Conservation (phyloP, 2,329 filamentous ascomycete genomes). For the Mollisia scopiformis region DNA sequence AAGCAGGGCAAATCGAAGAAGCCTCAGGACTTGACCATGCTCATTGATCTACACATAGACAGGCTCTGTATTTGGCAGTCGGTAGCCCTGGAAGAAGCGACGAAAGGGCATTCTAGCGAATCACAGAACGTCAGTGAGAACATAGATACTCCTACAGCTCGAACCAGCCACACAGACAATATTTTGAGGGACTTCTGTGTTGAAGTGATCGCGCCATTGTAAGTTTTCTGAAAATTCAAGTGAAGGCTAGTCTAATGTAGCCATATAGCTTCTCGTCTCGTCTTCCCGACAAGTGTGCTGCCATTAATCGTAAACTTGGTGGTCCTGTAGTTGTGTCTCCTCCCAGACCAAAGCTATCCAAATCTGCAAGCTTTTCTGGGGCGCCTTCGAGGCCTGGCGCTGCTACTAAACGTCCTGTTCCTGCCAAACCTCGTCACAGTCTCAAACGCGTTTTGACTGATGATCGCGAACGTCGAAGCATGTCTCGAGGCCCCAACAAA, state of each 20-base stretch:
- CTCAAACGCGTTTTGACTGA: slow-evolving; percentile 66
- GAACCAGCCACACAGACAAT: slow-evolving; percentile 46
- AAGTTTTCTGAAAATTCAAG: slow-evolving; percentile 37
- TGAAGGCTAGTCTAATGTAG: slow-evolving; percentile 10
- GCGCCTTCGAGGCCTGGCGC: slow-evolving; percentile 54
- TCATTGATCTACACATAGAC: slow-evolving; percentile 76
- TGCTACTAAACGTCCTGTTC: slow-evolving; percentile 50
- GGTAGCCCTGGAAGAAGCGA: slow-evolving; percentile 61
- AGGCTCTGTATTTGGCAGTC: slow-evolving; percentile 85
- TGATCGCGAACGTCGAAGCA: slow-evolving; percentile 55
- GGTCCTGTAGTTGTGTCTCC: slow-evolving; percentile 68
- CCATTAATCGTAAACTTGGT: slow-evolving; percentile 76
- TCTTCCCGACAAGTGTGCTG: slow-evolving; percentile 70
- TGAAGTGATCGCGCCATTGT: slow-evolving; percentile 81
- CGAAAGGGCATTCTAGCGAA: slow-evolving; percentile 40
- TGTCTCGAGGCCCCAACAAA: slow-evolving; percentile 58
- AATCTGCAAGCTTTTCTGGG: slow-evolving; percentile 43
- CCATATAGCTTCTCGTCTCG: slow-evolving; percentile 71
- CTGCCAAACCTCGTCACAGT: slow-evolving; percentile 49
- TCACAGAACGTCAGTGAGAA: slow-evolving; percentile 39
- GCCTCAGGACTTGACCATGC: slow-evolving; percentile 61
- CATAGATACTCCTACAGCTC: slow-evolving; percentile 10
- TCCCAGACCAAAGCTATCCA: slow-evolving; percentile 51
- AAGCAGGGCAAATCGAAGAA: slow-evolving; percentile 37
- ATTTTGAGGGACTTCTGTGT: slow-evolving; percentile 76